Base-by-base conservation (phyloP, 1,139 yeast species). In the Candida gigantensis region DNA sequence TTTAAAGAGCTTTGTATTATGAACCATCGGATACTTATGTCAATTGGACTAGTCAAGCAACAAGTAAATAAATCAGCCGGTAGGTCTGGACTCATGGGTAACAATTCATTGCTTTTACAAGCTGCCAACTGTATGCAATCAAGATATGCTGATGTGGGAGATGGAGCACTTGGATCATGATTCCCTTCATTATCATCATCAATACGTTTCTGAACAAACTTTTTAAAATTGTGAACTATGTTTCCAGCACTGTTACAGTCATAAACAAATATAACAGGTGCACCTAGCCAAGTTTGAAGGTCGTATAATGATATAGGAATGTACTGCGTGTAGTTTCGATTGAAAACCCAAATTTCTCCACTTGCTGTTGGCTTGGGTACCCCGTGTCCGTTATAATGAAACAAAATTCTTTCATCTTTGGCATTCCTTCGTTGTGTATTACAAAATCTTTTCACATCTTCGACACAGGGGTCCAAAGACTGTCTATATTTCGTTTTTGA, bases 321-420 rank as follows among this genome's bases (percentile, higher is more conserved):
- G 57, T 92, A 92, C 62, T 92, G 98, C 1, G 98, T 92, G 58
- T 90, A 94, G 1, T 96, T 96, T 49, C 97, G 70, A 59, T 92
- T 92, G 64, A 92, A 92, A 11, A 94, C 97, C 99, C 99, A 92
- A 15, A 92, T 88, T 55, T 92, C 99, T n/a, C 99, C 99, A 37
- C 90, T 81, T 19, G 89, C 80, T 0, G 98, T 94, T 1, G 99
- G 98, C 48, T 89, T 89, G 0, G 99, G 99, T 2, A 92, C 99
- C 12, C 99, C 99, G 55, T 92, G 99, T 3, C 99, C 99, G 53
- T 92, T 92, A 58, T 94, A 92, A 57, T 94, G 98, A 59, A 92
- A 92, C 36, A 92, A 60, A 8, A 90, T 84, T 37, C 98, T 73
- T 54, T 84, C 90, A 45, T 92, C 97, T 53, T 92, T 86, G 4